Evolutionary conservation across 2,329 filamentous ascomycete species (phyloP), one percentile per base, ranked within the genome.

Genomic region (Aaosphaeria pasadenensis): DNA sequence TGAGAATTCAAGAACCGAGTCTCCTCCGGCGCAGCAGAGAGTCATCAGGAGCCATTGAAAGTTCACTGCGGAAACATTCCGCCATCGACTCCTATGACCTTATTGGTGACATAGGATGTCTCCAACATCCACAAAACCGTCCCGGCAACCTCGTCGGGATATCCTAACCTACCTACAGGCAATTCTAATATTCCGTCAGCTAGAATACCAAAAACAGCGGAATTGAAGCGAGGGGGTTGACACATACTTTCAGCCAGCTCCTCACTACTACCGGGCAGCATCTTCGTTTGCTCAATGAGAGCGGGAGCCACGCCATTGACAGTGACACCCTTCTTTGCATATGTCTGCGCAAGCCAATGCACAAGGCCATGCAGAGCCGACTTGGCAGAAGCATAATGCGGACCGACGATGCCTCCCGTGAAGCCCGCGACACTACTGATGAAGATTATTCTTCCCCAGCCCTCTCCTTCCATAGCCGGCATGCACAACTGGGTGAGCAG

Each of bases 301-400:
- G 75, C 75, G 6, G 76, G 75, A 13, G 75, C 75, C 11, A 78
- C 69, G 33, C 72, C 74, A 55, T 78, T 78, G 1, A 76, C 73
- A 13, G 73, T 76, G 39, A 79, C 66, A 9, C 75, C 75, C 43
- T 70, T 71, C 51, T 63, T 71, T 5, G 69, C 72, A 53, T 77
- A 73, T 44, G 64, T 63, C 4, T 53, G 56, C 1, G 73, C 71
- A 24, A 78, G 55, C 65, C 75, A 78, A 56, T 76, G 73, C 50
- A 77, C 64, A 57, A 78, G 67, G 24, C 72, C 73, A 52, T 73
- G 74, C 40, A 77, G 51, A 1, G 75, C 75, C 41, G 70, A 72
- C 57, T 78, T 77, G 1, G 64, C 67, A 7, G 44, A 50, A 44
- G 53, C 56, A 54, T 73, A 74, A 55, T 74, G 71, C 47, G 71